Evolutionary conservation across 441 rosid species (phyloP).

Genomic region (Croton setiger): DNA sequence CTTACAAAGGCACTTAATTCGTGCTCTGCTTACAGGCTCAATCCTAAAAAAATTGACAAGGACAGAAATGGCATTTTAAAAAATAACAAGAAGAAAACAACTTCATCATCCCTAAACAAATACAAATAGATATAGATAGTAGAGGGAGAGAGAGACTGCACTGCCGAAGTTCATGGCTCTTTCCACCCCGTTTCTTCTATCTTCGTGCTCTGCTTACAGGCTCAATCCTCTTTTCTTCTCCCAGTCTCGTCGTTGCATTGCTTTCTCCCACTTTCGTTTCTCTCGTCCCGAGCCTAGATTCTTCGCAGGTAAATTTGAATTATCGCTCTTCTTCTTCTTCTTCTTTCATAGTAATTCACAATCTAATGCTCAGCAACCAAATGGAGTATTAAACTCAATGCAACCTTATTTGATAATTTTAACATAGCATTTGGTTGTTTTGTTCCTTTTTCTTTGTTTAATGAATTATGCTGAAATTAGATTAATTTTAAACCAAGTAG

Average conservation of each 20-base stretch:
- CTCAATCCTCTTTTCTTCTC: conserved; percentile 75
- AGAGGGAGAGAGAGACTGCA: not conserved
- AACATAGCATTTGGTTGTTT: not conserved
- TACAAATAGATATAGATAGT: no score
- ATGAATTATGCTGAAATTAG: not conserved
- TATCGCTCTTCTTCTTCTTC: not conserved
- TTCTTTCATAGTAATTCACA: not conserved
- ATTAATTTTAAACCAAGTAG: not conserved
- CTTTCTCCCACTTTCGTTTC: conserved; percentile 29
- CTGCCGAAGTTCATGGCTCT: conserved; percentile 19
- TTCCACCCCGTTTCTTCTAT: conserved; percentile 43
- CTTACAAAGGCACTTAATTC: no score
- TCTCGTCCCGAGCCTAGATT: conserved; percentile 24
- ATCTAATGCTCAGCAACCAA: conserved; percentile 1
- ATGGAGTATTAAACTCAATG: not conserved
- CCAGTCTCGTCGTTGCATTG: conserved; percentile 37
- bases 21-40: no score
- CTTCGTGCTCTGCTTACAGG: conserved; percentile 48
- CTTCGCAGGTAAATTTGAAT: conserved; percentile 30
- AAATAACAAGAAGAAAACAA: no score
- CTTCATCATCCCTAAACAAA: no score
- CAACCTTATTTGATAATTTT: not conserved
- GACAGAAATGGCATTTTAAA: no score
- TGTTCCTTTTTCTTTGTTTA: not conserved
- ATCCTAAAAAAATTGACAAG: no score